Base-by-base conservation (phyloP, 352 stramenopile species). In the Phytophthora cajani region DNA sequence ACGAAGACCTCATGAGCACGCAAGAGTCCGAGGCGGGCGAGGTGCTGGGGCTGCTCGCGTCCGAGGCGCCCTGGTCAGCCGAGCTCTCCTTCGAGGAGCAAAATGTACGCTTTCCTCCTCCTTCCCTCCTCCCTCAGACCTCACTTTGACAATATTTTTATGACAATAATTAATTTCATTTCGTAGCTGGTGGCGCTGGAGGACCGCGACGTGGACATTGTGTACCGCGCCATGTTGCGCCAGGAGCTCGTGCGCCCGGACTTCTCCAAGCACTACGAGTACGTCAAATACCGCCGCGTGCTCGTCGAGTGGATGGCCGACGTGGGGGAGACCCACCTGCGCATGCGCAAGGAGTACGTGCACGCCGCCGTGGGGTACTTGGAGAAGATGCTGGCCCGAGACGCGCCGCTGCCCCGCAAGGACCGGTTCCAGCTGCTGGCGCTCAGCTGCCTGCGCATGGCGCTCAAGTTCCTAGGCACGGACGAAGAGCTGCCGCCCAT, bases 271-370 rank as follows among this genome's bases (percentile, higher is more conserved):
- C 81, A 87, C 50, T 93, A 92, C 69, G 88, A 91, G 54, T 95
- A 95, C 67, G 75, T 95, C 61, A 92, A 92, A 71, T 95, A 93
- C 62, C 84, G 88, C 17, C 85, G 85, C 44, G 85, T 93, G 54
- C 74, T 95, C 21, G 84, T 95, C 42, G 87, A 96, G 61, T 96
- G 89, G 89, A 96, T 94, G 80, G 78, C 75, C 17, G 89, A 96
- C 57, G 87, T 95, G 30, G 89, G 88, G 65, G 89, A 96, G 61
- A 72, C 71, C 10, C 86, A 94, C 67, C 79, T 96, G 67, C 80
- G 91, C 25, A 87, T 96, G 72, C 84, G 85, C 60, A 95, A 96
- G 71, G 82, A 82, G 40, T 90, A 89, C 12, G 79, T 95, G 16
- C 87, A 96, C 67, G 85, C 85, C 0, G 89, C 85, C 2, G 89